Evolutionary conservation across 176 grass and related monocot genomes (phyloP).

Genomic region (Aegilops umbellulata): DNA sequence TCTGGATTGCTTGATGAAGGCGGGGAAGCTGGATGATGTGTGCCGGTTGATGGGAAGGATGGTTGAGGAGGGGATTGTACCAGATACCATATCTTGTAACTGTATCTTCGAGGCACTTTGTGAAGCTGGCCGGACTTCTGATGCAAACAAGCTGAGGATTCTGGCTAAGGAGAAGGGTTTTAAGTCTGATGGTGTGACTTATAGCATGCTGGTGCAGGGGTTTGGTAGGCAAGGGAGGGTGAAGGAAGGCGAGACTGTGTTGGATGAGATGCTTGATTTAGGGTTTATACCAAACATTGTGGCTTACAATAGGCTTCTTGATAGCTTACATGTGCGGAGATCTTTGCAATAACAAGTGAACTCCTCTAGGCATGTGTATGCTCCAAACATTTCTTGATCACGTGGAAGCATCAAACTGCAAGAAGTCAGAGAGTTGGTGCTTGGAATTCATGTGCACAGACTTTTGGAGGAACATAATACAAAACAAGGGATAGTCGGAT

Average conservation of each 20-base stretch:
- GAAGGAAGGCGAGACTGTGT: conserved; percentile 57
- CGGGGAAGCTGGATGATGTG: conserved; percentile 36
- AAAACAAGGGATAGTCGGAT: neutral
- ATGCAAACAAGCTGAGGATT: conserved; percentile 51
- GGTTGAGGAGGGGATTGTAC: conserved; percentile 48
- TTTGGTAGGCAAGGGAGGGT: conserved; percentile 66
- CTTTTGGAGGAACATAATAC: neutral
- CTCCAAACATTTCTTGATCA: neutral
- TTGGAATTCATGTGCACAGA: neutral
- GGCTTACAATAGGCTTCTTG: conserved; percentile 64
- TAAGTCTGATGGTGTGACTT: conserved; percentile 39
- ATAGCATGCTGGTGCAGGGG: conserved; percentile 60
- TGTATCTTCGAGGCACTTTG: conserved; percentile 66
- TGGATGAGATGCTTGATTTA: conserved; percentile 78
- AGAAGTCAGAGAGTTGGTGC: neutral
- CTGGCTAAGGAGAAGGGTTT: conserved; percentile 62
- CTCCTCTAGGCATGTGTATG: neutral
- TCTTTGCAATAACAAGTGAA: neutral
- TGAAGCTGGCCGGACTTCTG: conserved; percentile 41
- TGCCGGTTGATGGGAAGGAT: conserved; percentile 57
- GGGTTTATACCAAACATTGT: conserved; percentile 80
- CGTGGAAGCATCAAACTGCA: neutral
- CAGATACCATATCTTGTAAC: conserved; percentile 56
- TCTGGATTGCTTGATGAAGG: conserved; percentile 51
- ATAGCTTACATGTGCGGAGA: conserved; percentile 37